Base-by-base conservation (phyloP, 2,329 filamentous ascomycete species). In the Stagonosporopsis vannaccii region DNA sequence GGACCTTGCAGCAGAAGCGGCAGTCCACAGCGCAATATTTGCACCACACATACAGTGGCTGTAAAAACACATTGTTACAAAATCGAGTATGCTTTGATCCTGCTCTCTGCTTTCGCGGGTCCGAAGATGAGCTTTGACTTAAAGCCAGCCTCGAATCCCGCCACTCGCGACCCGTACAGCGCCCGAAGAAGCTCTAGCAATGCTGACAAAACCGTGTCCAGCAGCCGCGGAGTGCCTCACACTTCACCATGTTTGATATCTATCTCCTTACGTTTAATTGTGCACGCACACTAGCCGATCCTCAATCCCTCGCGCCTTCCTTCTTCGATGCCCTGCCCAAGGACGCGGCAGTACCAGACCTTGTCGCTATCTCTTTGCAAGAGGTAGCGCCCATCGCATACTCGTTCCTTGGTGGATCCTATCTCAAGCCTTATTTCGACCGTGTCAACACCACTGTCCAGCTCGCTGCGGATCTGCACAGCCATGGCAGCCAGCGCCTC, bases 251-350 rank as follows among this genome's bases (percentile, higher is more conserved):
- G 58, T 81, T 96, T 51, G 86, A 88, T 67, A 78, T 92, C 52
- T 89, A 96, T 68, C 84, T 96, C 60, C 77, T 97, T 50, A 96
- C 93, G 11, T 97, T 95, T 81, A 98, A 98, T 74, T 96, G 91
- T 70, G 94, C 85, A 28, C 90, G 91, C 65, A 82, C 82, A 50
- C 77, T 87, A 8, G 86, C 97, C 68, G 83, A 93, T 65, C 81
- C 87, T 20, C 80, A 87, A 33, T 81, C 86, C 47, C 92, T 97
- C 68, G 87, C 90, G 13, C 78, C 84, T 11, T 87, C 92, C 69
- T 80, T 97, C 63, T 75, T 77, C 54, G 72, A 74, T 45, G 70
- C 73, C 48, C 75, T 77, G n/a, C 74, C 74, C 28, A 60, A 72
- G 40, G 62, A 45, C 12, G 61, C 73, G 15, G 73, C 89, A 74